Evolutionary conservation across 331 rosid species (phyloP), one percentile per base, ranked within the genome.

Genomic region (Malus hybrid): DNA sequence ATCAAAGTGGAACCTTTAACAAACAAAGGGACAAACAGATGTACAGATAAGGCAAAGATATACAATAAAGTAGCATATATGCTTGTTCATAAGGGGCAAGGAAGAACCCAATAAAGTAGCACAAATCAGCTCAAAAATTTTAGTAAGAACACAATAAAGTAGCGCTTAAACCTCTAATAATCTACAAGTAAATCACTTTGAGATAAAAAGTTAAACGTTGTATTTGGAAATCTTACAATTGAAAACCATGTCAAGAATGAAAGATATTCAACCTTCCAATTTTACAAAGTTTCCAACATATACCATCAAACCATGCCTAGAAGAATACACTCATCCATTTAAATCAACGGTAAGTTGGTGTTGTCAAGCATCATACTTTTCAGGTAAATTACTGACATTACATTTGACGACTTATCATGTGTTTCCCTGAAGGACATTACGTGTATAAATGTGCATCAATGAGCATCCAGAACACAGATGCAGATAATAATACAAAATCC

Each of bases 1-100:
- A 78, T 69, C 77, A 76, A 65, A 76, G 70, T 72, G 59, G 15
- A 73, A 73, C 55, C 27, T 59, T 56, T 36, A 77, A 56, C 3
- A 31, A 36, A 46, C 42, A 44, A 42, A 69, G 76, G 19, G 70
- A 61, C 46, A 74, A 33, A 44, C 44, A 6, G 52, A 62, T 10
- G 15, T 15, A 3, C 28, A 28, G 3, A 18, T 20, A 63, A 28
- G 55, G 32, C 22, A 18, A 57, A 76, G 46, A 57, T 28, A 39
- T 50, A 75, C 6, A 76, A 15, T 13, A 18, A 24, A 76, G 42
- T 14, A 18, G 29, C 16, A 10, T 32, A 24, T 10, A 20, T 0
- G 24, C 31, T 27, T 9, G 18, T 7, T 19, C 65, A 3, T 7
- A 57, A 18, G 3, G 3, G 22, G 69, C 27, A 32, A 56, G 76